Evolutionary conservation across 2,329 filamentous ascomycete species (phyloP).

Genomic region (Cordyceps fumosorosea): DNA sequence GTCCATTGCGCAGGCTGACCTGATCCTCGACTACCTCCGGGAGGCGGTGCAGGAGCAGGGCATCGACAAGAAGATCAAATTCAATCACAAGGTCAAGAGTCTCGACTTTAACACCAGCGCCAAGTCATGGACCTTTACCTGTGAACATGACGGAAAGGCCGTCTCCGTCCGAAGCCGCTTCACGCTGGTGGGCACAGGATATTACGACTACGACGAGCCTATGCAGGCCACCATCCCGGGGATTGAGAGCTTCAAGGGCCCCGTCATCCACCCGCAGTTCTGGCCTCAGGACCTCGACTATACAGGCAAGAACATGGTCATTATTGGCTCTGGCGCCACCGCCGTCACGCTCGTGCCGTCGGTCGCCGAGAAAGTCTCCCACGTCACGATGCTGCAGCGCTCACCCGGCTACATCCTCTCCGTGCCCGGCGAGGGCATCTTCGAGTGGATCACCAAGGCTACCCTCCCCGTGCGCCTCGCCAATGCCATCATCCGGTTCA

Average conservation of each 20-base stretch:
- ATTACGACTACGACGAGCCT: constrained; percentile 65
- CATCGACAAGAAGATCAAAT: constrained; percentile 48
- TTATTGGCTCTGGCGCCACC: constrained; percentile 75
- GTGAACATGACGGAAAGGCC: background rate
- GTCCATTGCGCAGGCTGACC: constrained; percentile 43
- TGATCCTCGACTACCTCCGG: constrained; percentile 49
- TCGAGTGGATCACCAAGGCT: constrained; percentile 31
- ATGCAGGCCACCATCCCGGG: constrained; percentile 58
- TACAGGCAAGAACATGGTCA: constrained; percentile 58
- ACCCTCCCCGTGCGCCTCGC: constrained; percentile 40
- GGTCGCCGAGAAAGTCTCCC: constrained; percentile 55
- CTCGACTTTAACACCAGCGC: constrained; percentile 49
- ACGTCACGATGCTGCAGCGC: constrained; percentile 75
- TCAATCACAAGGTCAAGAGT: constrained; percentile 40
- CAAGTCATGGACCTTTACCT: constrained; percentile 47
- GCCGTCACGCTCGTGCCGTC: constrained; percentile 70
- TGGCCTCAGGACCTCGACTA: constrained; percentile 67
- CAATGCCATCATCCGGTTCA: constrained; percentile 37
- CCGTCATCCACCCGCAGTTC: constrained; percentile 64
- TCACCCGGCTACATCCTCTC: constrained; percentile 64
- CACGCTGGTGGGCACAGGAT: constrained; percentile 56
- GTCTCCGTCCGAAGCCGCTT: constrained; percentile 42
- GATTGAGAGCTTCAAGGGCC: constrained; percentile 58
- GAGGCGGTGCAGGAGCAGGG: constrained; percentile 43
- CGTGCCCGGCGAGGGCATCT: constrained; percentile 30